Evolutionary conservation across 1,284 basidiomycete genomes (phyloP).

Genomic region (Malassezia vespertilionis): DNA sequence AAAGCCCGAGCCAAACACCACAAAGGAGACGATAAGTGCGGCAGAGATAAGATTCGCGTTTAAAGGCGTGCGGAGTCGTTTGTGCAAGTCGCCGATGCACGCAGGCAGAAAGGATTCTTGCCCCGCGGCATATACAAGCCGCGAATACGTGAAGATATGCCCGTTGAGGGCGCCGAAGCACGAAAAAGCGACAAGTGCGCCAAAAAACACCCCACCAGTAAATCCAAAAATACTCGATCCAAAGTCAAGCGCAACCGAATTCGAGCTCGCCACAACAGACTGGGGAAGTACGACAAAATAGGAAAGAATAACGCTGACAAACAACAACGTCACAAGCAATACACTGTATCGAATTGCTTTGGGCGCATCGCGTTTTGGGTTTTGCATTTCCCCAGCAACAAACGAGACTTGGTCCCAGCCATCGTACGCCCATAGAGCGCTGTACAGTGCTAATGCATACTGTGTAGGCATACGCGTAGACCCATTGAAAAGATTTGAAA

Average conservation of each 20-base stretch:
- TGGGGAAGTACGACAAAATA: constrained; percentile 86
- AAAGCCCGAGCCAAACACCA: constrained; percentile 48
- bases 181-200: constrained; percentile 77
- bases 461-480: constrained; percentile 67
- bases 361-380: constrained; percentile 66
- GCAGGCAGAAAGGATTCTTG: constrained; percentile 65
- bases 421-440: constrained; percentile 87
- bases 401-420: constrained; percentile 73
- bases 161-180: constrained; percentile 51
- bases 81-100: constrained; percentile 22
- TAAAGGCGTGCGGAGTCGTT: constrained; percentile 25
- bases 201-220: constrained; percentile 73
- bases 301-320: constrained; percentile 70
- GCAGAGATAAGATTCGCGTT: constrained; percentile 26
- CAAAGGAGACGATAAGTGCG: constrained; percentile 53
- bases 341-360: constrained; percentile 79
- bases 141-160: constrained; percentile 51
- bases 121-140: constrained; percentile 76
- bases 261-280: constrained; percentile 53
- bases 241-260: constrained; percentile 84
- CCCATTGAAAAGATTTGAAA: constrained; percentile 56
- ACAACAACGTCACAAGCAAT: constrained; percentile 65
- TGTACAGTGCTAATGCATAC: constrained; percentile 88
- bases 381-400: constrained; percentile 74
- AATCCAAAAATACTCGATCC: constrained; percentile 74